These are phyloP conservation scores for Antrodiella citrinella DNA, from an alignment of 768 basidiomycete species.

Conservation along the genomic window DNA sequence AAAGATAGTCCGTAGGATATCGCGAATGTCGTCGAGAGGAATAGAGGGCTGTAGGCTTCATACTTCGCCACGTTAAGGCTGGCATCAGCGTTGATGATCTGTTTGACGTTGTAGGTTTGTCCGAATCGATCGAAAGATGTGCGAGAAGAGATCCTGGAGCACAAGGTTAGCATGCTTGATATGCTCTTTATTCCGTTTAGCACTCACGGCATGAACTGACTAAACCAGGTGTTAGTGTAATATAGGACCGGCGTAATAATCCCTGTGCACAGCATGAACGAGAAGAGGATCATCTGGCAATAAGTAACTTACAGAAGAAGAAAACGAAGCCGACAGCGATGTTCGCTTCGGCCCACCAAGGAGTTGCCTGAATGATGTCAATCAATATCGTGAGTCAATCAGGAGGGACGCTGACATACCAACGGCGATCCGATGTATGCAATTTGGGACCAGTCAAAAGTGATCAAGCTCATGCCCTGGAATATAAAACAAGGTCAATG, in stretches of 20 bases:
- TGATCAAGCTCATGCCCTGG: slow-evolving; percentile 49
- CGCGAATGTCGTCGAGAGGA: slow-evolving; percentile 31
- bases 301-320: slow-evolving; percentile 28
- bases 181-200: too few species aligned
- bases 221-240: slow-evolving; percentile 27
- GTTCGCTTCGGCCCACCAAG: slow-evolving; percentile 67
- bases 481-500: slow-evolving; percentile 33
- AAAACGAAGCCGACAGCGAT: slow-evolving; percentile 37
- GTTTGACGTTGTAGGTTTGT: slow-evolving; percentile 28
- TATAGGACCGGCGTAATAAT: slow-evolving; percentile 28
- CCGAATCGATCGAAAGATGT: slow-evolving; percentile 34
- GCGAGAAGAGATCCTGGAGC: slow-evolving; percentile 37
- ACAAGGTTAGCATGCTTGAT: too few species aligned
- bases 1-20: slow-evolving; percentile 33
- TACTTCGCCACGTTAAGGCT: slow-evolving; percentile 28
- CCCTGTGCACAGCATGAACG: slow-evolving; percentile 16
- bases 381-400: too few species aligned
- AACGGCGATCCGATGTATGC: slow-evolving; percentile 58
- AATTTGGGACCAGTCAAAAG: slow-evolving; percentile 74
- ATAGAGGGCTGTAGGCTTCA: slow-evolving; percentile 32
- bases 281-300: slow-evolving; percentile 3
- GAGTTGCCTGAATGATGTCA: slow-evolving; percentile 33
- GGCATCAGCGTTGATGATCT: slow-evolving; percentile 26
- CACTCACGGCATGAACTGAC: slow-evolving; percentile 20
- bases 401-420: too few species aligned